Base-by-base conservation (phyloP, 768 basidiomycete species). In the Mycena rosella region DNA sequence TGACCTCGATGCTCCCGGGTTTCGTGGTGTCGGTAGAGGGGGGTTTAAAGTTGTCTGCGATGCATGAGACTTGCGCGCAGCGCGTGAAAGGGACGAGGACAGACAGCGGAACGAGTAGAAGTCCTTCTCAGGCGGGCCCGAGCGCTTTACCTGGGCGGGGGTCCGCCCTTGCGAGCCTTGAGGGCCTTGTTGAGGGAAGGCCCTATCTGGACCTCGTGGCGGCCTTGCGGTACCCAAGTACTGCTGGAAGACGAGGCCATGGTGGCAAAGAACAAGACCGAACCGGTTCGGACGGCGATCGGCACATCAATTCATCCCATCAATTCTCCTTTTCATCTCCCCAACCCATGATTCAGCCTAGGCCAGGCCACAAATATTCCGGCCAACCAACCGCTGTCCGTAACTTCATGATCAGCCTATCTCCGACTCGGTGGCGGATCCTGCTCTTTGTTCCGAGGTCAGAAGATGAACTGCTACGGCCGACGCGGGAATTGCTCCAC, bases 91-190 rank as follows among this genome's bases (percentile, higher is more conserved):
- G 38, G 54, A 26, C 38, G 22, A 40, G 61, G 27, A 84, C 90
- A 69, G 69, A 93, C 93, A 94, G 71, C 91, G 85, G 73, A 94
- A 87, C n/a, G 91, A 88, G 75, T 90, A 92, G 77, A 92, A 92
- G 70, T 92, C 90, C 59, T 86, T 84, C 74, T 89, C 88, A 29
- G 89, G 88, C 60, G 88, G 79, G 62, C 83, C 83, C 40, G 83
- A 77, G 76, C 85, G 78, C 72, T 82, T 79, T 67, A 79, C 51
- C 72, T 82, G 69, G 11, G 75, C 30, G 77, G 77, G 8, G 84
- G 78, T 1, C 81, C 80, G 29, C 87, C 87, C 73, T 88, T 89
- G 73, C 92, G 88, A 13, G 90, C 88, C 75, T 89, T 92, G 74
- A 94, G 84, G 5, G 89, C 86, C 62, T 87, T 84, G n/a, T 78